These are phyloP conservation scores for Pyrenophora tritici-repentis DNA, from an alignment of 2,329 filamentous ascomycete species.

Conservation along the genomic window DNA sequence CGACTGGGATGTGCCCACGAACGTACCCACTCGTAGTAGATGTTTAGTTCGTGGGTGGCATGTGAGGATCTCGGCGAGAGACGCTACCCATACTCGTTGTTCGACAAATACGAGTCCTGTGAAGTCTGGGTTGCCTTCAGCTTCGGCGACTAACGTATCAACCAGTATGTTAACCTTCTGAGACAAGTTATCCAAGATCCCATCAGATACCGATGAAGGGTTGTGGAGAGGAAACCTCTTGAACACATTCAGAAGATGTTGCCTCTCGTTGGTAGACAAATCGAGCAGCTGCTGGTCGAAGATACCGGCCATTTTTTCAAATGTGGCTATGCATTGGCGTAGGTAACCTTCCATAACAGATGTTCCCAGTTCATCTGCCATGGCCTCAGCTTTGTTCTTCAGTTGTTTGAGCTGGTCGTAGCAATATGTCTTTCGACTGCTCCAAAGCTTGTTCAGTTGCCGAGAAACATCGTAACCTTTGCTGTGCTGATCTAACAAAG, in stretches of 20 bases:
- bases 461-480: constrained; percentile 28
- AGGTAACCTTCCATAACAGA: constrained; percentile 49
- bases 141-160: constrained; percentile 44
- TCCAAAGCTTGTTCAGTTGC: constrained; percentile 32
- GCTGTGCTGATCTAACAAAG: constrained; percentile 32
- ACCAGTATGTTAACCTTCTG: constrained; percentile 46
- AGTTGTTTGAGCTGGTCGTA: constrained; percentile 46
- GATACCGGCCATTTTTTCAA: constrained; percentile 15
- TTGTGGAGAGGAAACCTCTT: constrained; percentile 16
- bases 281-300: constrained; percentile 37
- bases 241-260: constrained; percentile 39
- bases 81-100: constrained; percentile 51
- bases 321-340: constrained; percentile 42
- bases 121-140: constrained; percentile 30
- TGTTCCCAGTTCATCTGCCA: constrained; percentile 47
- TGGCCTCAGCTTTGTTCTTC: constrained; percentile 36
- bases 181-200: constrained; percentile 32
- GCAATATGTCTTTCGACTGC: constrained; percentile 48
- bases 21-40: constrained; percentile 52
- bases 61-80: constrained; percentile 48
- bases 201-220: not conserved
- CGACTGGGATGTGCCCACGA: constrained; percentile 58
- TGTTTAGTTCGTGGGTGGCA: constrained; percentile 37
- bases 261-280: constrained; percentile 40
- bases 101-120: constrained; percentile 55